Evolutionary conservation across 2,329 filamentous ascomycete species (phyloP).

Genomic region (Aspergillus sp.): DNA sequence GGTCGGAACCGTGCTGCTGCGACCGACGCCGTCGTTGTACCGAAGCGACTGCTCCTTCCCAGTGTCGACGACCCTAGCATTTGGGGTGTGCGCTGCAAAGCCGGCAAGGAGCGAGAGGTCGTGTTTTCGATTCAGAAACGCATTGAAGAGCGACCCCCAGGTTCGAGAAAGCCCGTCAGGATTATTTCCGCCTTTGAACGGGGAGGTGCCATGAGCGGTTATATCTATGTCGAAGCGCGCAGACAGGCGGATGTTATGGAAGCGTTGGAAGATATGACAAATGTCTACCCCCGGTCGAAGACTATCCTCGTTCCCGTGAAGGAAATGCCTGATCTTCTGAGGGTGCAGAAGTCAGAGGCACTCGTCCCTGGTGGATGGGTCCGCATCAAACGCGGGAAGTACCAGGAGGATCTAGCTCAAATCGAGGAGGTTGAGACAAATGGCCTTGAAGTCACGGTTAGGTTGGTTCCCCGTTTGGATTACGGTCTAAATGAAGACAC

Average conservation of each 20-base stretch:
- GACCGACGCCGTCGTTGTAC: conserved; percentile 66
- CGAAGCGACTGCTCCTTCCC: conserved; percentile 77
- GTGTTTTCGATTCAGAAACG: conserved; percentile 82
- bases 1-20: conserved; percentile 64
- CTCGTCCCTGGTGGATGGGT: conserved; percentile 87
- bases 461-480: conserved; percentile 82
- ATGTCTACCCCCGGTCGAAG: conserved; percentile 82
- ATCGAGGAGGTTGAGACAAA: conserved; percentile 90
- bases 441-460: conserved; percentile 76
- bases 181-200: conserved; percentile 92
- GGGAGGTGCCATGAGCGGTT: conserved; percentile 80
- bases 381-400: conserved; percentile 71
- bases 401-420: conserved; percentile 82
- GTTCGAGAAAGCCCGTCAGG: conserved; percentile 69
- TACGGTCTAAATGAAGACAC: conserved; percentile 81
- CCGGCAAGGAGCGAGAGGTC: conserved; percentile 90
- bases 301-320: conserved; percentile 87
- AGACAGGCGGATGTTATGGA: conserved; percentile 77
- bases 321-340: conserved; percentile 93
- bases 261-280: conserved; percentile 73
- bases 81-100: conserved; percentile 87
- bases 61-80: conserved; percentile 94
- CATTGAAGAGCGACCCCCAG: conserved; percentile 64
- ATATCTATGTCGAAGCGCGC: conserved; percentile 88
- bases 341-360: conserved; percentile 76